Conservation (phyloP, 2,329 filamentous ascomycete genomes). For the Aspergillus thermomutatus region DNA sequence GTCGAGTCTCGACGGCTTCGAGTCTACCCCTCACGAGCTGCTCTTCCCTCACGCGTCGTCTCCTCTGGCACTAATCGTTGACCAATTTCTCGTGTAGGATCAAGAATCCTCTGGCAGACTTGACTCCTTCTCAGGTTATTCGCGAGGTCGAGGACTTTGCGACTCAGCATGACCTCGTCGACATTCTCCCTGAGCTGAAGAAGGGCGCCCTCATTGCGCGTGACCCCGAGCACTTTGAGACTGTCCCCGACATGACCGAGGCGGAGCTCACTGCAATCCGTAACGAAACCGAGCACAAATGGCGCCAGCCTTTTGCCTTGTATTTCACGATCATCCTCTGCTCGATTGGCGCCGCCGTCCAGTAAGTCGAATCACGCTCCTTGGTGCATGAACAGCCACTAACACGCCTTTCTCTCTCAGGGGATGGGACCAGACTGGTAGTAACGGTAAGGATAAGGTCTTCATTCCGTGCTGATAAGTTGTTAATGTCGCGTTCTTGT, state of each 20-base stretch:
- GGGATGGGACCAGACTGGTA: constrained; percentile 34
- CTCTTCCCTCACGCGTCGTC: neutral
- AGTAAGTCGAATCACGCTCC: constrained; percentile 34
- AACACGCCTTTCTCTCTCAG: constrained; percentile 9
- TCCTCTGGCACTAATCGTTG: neutral
- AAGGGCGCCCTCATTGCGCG: constrained; percentile 51
- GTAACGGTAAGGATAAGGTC: constrained; percentile 21
- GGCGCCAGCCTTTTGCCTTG: constrained; percentile 47
- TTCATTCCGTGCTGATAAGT: neutral
- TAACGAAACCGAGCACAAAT: constrained; percentile 48
- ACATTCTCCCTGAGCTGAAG: constrained; percentile 41
- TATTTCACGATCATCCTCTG: constrained; percentile 52
- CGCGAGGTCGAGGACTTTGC: constrained; percentile 44
- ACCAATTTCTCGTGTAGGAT: constrained; percentile 30
- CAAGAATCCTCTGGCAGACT: constrained; percentile 45
- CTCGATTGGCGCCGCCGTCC: constrained; percentile 51
- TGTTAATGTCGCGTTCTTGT: constrained; percentile 11
- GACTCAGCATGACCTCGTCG: constrained; percentile 37
- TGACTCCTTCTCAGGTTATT: constrained; percentile 37
- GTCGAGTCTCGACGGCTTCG: neutral
- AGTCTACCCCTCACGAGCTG: neutral
- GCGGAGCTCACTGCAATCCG: constrained; percentile 42
- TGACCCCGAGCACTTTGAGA: constrained; percentile 46
- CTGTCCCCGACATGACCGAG: constrained; percentile 42
- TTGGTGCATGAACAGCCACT: neutral